Evolutionary conservation across 805 yeast species (phyloP).

Genomic region (Zygotorulaspora danielsina): DNA sequence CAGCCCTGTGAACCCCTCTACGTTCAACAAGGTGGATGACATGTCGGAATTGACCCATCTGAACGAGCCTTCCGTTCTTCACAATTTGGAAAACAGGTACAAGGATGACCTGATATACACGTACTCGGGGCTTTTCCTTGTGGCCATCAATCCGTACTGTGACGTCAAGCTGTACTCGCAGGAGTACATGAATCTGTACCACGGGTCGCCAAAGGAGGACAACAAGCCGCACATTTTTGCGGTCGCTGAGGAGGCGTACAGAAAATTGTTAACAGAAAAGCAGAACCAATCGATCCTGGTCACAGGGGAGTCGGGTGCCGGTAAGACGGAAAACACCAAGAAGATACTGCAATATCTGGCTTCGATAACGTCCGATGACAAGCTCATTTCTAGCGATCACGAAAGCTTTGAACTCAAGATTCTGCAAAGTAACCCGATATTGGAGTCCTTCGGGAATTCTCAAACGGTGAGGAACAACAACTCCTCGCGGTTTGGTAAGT

Average conservation of each 20-base stretch:
- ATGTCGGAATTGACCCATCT: slow-evolving; percentile 93
- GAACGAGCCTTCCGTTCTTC: slow-evolving; percentile 92
- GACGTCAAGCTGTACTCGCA: slow-evolving; percentile 64
- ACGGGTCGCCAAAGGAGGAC: slow-evolving; percentile 42
- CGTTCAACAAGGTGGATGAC: slow-evolving; percentile 86
- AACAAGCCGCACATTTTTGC: slow-evolving; percentile 87
- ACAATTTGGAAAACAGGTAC: slow-evolving; percentile 76
- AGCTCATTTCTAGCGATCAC: slow-evolving; percentile 20
- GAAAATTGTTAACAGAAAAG: slow-evolving; percentile 61
- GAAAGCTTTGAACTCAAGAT: slow-evolving; percentile 75
- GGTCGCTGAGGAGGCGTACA: slow-evolving; percentile 79
- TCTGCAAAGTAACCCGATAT: slow-evolving; percentile 87
- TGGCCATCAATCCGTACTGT: slow-evolving; percentile 91
- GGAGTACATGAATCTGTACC: slow-evolving; percentile 54
- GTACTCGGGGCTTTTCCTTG: slow-evolving; percentile 90
- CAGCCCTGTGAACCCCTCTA: slow-evolving; percentile 67
- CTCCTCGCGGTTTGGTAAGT: slow-evolving; percentile 95
- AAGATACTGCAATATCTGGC: slow-evolving; percentile 90
- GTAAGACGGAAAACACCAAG: slow-evolving; percentile 96
- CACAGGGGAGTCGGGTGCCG: slow-evolving; percentile 99
- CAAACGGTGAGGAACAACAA: slow-evolving; percentile 91
- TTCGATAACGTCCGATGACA: slow-evolving; percentile 51
- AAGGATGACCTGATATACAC: slow-evolving; percentile 79
- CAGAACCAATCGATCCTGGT: slow-evolving; percentile 88
- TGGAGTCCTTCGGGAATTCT: slow-evolving; percentile 96